Percentiles rank a stretch among this genome's conserved stretches.
phyloP scores from a whole-genome alignment of 768 basidiomycete species.

The Trametopsis cervina region DNA sequence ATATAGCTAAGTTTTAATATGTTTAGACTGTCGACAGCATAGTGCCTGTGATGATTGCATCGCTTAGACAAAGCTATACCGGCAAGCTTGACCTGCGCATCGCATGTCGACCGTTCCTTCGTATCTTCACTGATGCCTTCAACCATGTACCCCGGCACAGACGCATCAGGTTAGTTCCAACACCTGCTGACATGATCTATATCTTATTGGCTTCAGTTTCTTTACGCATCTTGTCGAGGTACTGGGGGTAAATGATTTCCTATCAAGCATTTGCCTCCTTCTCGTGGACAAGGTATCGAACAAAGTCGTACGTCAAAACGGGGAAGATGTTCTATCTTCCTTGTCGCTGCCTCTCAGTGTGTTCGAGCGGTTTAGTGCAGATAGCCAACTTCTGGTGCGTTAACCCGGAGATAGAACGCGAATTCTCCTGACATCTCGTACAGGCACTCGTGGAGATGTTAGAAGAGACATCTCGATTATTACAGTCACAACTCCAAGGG shows the following conservation, averaged over 20 bases:
- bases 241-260: slow-evolving; percentile 73
- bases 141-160: slow-evolving; percentile 91
- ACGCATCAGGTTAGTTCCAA: slow-evolving; percentile 69
- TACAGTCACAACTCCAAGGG: slow-evolving; percentile 31
- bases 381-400: slow-evolving; percentile 48
- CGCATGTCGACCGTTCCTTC: slow-evolving; percentile 73
- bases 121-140: slow-evolving; percentile 90
- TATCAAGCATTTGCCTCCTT: slow-evolving; percentile 78
- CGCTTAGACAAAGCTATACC: slow-evolving; percentile 54
- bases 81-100: slow-evolving; percentile 55
- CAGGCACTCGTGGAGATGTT: slow-evolving; percentile 62
- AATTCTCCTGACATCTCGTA: neutral
- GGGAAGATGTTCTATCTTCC: slow-evolving; percentile 50
- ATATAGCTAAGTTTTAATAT: neutral
- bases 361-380: slow-evolving; percentile 44
- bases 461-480: slow-evolving; percentile 54
- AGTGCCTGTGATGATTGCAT: slow-evolving; percentile 86
- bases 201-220: slow-evolving; percentile 46
- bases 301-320: slow-evolving; percentile 55
- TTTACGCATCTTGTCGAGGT: slow-evolving; percentile 83
- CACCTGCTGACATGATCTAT: too few relatives aligned
- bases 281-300: slow-evolving; percentile 74
- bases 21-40: slow-evolving; percentile 85
- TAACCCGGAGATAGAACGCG: neutral
- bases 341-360: slow-evolving; percentile 64